Evolutionary conservation across 495 filamentous ascomycete genomes (phyloP), one percentile per base, ranked within the genome.

Genomic region (Penicillium canescens): DNA sequence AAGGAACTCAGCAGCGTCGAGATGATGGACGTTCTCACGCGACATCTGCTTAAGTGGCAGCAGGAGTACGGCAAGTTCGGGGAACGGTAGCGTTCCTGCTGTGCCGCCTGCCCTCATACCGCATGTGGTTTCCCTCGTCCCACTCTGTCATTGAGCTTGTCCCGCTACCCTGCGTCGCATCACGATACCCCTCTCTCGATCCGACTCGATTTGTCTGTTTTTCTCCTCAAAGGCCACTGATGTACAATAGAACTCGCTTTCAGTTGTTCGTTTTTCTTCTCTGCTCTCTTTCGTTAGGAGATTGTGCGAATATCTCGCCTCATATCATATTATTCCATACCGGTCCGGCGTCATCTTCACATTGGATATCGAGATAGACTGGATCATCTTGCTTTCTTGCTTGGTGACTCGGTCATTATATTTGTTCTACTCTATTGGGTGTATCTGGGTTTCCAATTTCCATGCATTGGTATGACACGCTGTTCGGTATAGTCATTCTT

Each of bases 1-100:
- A 85, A 82, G 49, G 83, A 86, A 21, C 59, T 91, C 43, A 84
- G 75, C 51, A 88, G 85, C 63, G 67, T 89, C 44, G 87, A 90
- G 63, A 92, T 91, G 88, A 92, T 91, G 88, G 88, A 91, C 66
- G 80, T 82, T 57, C 71, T 92, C 65, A 90, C 86, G 28, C 81
- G 86, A 48, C 79, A 88, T 63, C 66, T 92, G 55, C 79, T 92
- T 53, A 87, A 89, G 59, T 92, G 88, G 88, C 88, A 92, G 70
- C 83, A 86, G 50, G 73, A 79, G 60, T 80, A 74, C 61, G 79
- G 79, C 45, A 81, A 80, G 60, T 76, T 74, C 46, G 78, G 78
- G 8, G 79, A 82, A 46, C 74, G 76, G 59, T 80, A 67, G 70
- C 33, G 18, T 40, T 8, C 20, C 18, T 46, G 42, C 46, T 50